Percentiles rank a stretch among this genome's conserved stretches.
Conservation (phyloP, 345 rosid genomes). For the Populus tremula region DNA sequence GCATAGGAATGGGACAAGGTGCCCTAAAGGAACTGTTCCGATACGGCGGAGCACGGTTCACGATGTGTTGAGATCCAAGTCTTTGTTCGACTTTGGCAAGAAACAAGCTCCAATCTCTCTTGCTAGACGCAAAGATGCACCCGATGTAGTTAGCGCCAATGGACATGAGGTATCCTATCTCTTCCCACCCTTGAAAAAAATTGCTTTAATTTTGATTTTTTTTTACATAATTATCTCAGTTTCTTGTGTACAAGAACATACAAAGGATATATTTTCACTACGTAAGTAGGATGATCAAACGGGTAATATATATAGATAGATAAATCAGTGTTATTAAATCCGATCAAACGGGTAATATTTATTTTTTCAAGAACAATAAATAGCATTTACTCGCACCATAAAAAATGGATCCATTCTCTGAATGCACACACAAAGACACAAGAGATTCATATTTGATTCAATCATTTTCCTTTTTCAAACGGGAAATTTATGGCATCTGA, state of each 20-base stretch:
- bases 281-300: neutral
- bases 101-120: slow-evolving; percentile 35
- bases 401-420: neutral
- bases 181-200: neutral
- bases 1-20: slow-evolving; percentile 33
- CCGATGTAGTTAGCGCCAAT: slow-evolving; percentile 68
- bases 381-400: neutral
- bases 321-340: too few species aligned
- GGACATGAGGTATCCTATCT: slow-evolving; percentile 26
- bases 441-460: slow-evolving; percentile 1
- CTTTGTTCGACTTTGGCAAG: slow-evolving; percentile 85
- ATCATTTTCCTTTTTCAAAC: neutral
- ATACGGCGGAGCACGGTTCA: slow-evolving; percentile 24
- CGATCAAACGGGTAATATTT: too few species aligned
- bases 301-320: too few species aligned
- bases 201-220: neutral
- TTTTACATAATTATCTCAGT: neutral
- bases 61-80: slow-evolving; percentile 41
- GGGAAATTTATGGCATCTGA: neutral
- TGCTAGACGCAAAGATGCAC: slow-evolving; percentile 50
- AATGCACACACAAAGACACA: neutral
- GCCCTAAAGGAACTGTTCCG: slow-evolving; percentile 31
- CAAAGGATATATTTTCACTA: neutral
- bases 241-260: neutral
- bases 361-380: too few species aligned